Conservation (phyloP, 805 yeast genomes). For the Priceomyces carsonii region DNA sequence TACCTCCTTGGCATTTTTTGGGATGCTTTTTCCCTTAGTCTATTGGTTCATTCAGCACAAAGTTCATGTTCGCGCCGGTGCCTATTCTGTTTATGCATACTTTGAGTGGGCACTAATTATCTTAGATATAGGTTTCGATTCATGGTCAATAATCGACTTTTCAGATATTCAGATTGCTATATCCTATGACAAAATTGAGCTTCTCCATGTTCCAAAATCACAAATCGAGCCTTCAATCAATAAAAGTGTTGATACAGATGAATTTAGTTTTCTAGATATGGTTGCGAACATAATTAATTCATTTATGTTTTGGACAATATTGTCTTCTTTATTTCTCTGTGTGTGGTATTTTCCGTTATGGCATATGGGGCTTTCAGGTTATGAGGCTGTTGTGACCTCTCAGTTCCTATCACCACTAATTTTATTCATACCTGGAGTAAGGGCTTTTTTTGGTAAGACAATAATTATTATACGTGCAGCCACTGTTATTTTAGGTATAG, state of each 20-base stretch:
- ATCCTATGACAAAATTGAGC: conserved; percentile 3
- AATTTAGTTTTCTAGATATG: conserved; percentile 37
- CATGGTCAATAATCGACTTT: conserved; percentile 76
- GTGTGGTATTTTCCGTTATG: conserved; percentile 98
- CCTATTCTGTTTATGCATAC: conserved; percentile 91
- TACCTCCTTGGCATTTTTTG: conserved; percentile 66
- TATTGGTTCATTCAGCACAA: conserved; percentile 93
- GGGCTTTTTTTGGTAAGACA: conserved; percentile 33
- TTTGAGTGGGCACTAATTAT: conserved; percentile 90
- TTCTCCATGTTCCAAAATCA: conserved; percentile 15
- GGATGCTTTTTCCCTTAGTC: conserved; percentile 74
- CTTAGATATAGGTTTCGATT: conserved; percentile 82
- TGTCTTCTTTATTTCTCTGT: conserved; percentile 79
- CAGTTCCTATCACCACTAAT: conserved; percentile 61
- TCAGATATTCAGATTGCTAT: conserved; percentile 44
- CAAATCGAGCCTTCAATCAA: conserved; percentile 5
- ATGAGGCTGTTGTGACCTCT: conserved; percentile 66
- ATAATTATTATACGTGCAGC: conserved; percentile 58
- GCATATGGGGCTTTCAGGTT: conserved; percentile 97
- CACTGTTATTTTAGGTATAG: conserved; percentile 67
- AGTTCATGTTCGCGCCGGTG: conserved; percentile 85
- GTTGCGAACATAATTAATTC: conserved; percentile 58
- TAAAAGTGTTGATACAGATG: conserved; percentile 21
- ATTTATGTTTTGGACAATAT: conserved; percentile 80
- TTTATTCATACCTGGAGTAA: conserved; percentile 42